Evolutionary conservation across 352 stramenopile species (phyloP).

Genomic region (Elongisporangium undulatum): DNA sequence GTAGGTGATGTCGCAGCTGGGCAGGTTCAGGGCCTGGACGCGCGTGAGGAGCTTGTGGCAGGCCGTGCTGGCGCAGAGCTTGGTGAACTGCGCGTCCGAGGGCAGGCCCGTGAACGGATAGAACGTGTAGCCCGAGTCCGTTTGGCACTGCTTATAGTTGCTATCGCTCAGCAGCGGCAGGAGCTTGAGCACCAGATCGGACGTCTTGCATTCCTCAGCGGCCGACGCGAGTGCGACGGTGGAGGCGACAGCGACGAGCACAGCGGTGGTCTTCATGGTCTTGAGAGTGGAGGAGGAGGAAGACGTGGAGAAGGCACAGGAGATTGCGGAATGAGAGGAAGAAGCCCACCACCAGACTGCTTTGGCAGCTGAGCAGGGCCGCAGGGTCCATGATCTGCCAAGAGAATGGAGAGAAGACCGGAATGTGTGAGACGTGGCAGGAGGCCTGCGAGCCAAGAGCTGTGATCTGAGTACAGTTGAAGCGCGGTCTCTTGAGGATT

Average conservation of each 20-base stretch:
- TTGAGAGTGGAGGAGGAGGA: not conserved
- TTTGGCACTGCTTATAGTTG: not conserved
- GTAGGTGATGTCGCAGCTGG: constrained; percentile 23
- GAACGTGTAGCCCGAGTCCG: constrained; percentile 19
- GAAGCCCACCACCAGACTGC: too few species aligned
- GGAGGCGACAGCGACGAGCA: constrained; percentile 17
- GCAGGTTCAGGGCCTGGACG: constrained; percentile 13
- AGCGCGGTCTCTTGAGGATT: not conserved
- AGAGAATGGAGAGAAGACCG: not conserved
- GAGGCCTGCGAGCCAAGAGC: not conserved
- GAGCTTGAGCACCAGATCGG: constrained; percentile 24
- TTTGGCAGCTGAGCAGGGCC: too few species aligned
- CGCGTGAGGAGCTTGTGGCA: constrained; percentile 19
- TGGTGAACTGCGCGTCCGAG: constrained; percentile 9
- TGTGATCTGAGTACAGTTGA: not conserved
- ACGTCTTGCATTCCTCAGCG: constrained; percentile 19
- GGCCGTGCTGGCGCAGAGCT: constrained; percentile 17
- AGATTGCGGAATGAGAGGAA: not conserved
- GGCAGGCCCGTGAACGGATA: constrained; percentile 21
- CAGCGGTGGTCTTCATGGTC: constrained; percentile 23
- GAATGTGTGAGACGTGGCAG: not conserved
- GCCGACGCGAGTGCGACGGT: constrained; percentile 7
- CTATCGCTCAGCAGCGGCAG: constrained; percentile 12
- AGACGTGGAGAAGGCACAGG: not conserved
- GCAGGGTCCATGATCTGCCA: not conserved